phyloP scores from a whole-genome alignment of 148 eudicot species.

The Amaranthus hypochondriacus region DNA sequence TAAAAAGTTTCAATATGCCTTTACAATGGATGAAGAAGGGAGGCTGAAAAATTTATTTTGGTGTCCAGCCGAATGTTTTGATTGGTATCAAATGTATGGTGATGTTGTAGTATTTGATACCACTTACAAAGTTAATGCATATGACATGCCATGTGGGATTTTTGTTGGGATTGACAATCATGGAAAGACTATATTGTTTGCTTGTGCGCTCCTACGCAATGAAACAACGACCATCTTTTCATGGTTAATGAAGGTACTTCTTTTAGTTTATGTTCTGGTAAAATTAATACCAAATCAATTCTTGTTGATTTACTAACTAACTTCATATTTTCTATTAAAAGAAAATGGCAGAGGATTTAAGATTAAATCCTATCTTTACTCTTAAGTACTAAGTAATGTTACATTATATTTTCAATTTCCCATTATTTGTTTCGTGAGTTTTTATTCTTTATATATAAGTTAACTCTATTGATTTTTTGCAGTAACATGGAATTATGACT shows the following conservation, averaged over 20 bases:
- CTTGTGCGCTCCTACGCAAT: background rate
- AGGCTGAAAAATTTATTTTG: background rate
- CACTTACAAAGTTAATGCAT: conserved; percentile 5
- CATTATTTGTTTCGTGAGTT: too few relatives aligned
- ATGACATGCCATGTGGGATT: background rate
- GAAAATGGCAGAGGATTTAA: background rate
- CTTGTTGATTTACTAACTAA: too few relatives aligned
- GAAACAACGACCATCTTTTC: background rate
- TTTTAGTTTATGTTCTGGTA: too few relatives aligned
- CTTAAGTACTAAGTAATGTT: background rate
- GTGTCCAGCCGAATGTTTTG: conserved; percentile 2
- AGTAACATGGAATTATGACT: too few relatives aligned
- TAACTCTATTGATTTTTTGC: too few relatives aligned
- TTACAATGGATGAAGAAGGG: too few relatives aligned
- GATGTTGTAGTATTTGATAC: conserved; percentile 3
- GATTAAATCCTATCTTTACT: background rate
- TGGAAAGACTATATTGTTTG: conserved; percentile 6
- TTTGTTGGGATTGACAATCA: conserved; percentile 8
- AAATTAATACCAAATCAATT: too few relatives aligned
- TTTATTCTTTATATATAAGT: too few relatives aligned
- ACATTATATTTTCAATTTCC: too few relatives aligned
- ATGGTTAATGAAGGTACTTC: conserved; percentile 1
- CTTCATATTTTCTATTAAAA: background rate
- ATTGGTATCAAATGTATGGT: background rate
- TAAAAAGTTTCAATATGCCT: too few relatives aligned